Evolutionary conservation across 1,284 basidiomycete genomes (phyloP).

Genomic region (Trichosporon inkin): DNA sequence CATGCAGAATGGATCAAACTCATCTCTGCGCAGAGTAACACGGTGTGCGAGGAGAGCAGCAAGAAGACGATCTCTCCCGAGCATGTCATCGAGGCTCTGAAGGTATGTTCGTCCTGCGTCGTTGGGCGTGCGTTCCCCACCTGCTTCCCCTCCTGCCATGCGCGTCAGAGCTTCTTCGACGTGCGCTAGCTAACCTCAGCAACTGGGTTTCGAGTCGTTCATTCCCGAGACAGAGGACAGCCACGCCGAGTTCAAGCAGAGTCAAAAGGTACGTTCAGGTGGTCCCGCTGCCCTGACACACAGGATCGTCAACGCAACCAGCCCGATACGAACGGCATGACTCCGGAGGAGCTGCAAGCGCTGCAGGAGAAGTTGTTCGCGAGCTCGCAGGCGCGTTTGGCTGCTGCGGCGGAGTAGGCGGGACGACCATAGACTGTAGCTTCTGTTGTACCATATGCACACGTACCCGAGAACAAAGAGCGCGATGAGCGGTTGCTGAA

Average conservation of each 20-base stretch:
- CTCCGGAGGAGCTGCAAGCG: slow-evolving; percentile 80
- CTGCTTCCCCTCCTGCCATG: neutral
- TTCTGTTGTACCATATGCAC: slow-evolving; percentile 19
- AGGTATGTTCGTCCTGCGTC: slow-evolving; percentile 57
- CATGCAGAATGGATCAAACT: slow-evolving; percentile 90
- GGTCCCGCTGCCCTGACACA: slow-evolving; percentile 11
- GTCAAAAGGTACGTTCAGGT: slow-evolving; percentile 30
- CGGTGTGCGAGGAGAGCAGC: slow-evolving; percentile 95
- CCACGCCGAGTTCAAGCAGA: slow-evolving; percentile 61
- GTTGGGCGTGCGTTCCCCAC: too few relatives aligned
- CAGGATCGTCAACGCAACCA: slow-evolving; percentile 66
- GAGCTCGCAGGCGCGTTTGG: slow-evolving; percentile 62
- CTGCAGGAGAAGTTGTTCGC: slow-evolving; percentile 91
- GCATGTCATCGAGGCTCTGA: slow-evolving; percentile 87
- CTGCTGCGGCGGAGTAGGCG: slow-evolving; percentile 37
- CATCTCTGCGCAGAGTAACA: slow-evolving; percentile 95
- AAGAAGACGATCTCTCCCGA: slow-evolving; percentile 99
- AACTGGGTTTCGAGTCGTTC: slow-evolving; percentile 79
- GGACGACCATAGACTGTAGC: neutral
- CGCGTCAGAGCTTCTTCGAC: neutral
- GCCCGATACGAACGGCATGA: slow-evolving; percentile 82
- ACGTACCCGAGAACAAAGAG: neutral
- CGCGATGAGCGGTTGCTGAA: neutral
- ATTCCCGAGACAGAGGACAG: slow-evolving; percentile 92
- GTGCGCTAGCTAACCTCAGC: slow-evolving; percentile 53